Evolutionary conservation across 805 yeast genomes (phyloP), one percentile per base, ranked within the genome.

Genomic region (Hyphopichia homilentoma): DNA sequence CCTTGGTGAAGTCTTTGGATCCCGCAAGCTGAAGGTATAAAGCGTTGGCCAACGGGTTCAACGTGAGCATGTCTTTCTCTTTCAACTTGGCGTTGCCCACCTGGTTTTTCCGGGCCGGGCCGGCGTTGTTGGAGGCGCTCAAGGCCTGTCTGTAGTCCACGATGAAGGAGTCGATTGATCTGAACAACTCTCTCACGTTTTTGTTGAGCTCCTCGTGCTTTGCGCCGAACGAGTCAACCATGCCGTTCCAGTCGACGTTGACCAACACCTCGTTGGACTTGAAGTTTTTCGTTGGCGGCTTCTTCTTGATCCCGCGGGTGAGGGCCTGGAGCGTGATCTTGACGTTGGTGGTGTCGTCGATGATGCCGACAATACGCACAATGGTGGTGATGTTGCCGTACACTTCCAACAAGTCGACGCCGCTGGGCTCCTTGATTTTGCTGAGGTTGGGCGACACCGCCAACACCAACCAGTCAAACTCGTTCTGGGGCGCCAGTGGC

Each of bases 21-120:
- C 68, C 70, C 3, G 67, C 66, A 32, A 81, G 59, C 47, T 79
- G 84, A 28, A 74, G 49, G 41, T 66, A 72, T n/a, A 81, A 55
- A 0, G 79, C 68, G 40, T 72, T 72, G 0, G 84, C 76, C 32
- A 81, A 52, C 0, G 88, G 88, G 7, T 81, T 69, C 14, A 81
- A 54, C 2, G 74, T 60, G 15, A 77, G 48, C 9, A 79, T 55
- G 34, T 61, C 58, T 4, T 36, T 20, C 4, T 32, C 27, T 22
- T 56, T 43, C 11, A 34, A 44, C 0, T 38, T 37, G 14, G 38
- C 39, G 21, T 14, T 33, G 17, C 4, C 23, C 15, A 25, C 17
- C 4, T 47, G 46, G 1, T 24, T 31, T 6, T 35, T 39, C 6
- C 28, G 39, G 7, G 37, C 18, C 16, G 21, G 21, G 9, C 25